These are phyloP conservation scores for Zymoseptoria crescenta DNA, from an alignment of 2,329 filamentous ascomycete genomes.

Conservation along the genomic window DNA sequence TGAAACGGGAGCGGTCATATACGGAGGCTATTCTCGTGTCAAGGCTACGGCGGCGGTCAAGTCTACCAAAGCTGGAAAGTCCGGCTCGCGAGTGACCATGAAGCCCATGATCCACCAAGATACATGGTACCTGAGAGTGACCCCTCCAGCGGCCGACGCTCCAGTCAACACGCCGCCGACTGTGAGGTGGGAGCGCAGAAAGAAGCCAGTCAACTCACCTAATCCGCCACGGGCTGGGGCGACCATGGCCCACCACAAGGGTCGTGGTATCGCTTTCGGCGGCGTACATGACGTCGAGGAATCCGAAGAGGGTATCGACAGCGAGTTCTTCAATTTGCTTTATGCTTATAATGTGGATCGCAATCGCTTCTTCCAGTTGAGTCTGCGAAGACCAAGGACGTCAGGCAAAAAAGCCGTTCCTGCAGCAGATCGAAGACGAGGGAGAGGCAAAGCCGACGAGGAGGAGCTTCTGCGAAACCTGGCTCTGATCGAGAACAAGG, in stretches of 20 bases:
- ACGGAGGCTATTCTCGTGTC: slow-evolving; percentile 87
- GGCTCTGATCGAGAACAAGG: slow-evolving; percentile 72
- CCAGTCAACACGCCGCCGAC: slow-evolving; percentile 57
- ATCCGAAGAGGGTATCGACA: slow-evolving; percentile 74
- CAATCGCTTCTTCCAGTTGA: slow-evolving; percentile 85
- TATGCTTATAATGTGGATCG: slow-evolving; percentile 93
- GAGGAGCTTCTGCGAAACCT: slow-evolving; percentile 83
- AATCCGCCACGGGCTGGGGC: slow-evolving; percentile 76
- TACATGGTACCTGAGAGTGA: slow-evolving; percentile 84
- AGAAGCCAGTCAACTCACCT: slow-evolving; percentile 83
- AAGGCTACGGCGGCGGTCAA: slow-evolving; percentile 57
- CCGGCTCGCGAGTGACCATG: slow-evolving; percentile 61
- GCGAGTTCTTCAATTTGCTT: slow-evolving; percentile 89
- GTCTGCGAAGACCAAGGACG: slow-evolving; percentile 62
- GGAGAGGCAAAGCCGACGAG: slow-evolving; percentile 80
- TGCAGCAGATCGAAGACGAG: slow-evolving; percentile 51
- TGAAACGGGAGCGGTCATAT: slow-evolving; percentile 81
- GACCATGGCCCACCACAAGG: slow-evolving; percentile 92
- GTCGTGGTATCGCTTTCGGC: slow-evolving; percentile 85
- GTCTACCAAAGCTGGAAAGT: slow-evolving; percentile 53
- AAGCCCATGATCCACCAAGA: slow-evolving; percentile 90
- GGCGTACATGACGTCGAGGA: slow-evolving; percentile 61
- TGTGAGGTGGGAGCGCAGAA: slow-evolving; percentile 85
- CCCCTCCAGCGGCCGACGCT: slow-evolving; percentile 60
- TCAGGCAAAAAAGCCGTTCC: slow-evolving; percentile 45